Base-by-base conservation (phyloP, 2,329 filamentous ascomycete species). In the Sporothrix curviconia region DNA sequence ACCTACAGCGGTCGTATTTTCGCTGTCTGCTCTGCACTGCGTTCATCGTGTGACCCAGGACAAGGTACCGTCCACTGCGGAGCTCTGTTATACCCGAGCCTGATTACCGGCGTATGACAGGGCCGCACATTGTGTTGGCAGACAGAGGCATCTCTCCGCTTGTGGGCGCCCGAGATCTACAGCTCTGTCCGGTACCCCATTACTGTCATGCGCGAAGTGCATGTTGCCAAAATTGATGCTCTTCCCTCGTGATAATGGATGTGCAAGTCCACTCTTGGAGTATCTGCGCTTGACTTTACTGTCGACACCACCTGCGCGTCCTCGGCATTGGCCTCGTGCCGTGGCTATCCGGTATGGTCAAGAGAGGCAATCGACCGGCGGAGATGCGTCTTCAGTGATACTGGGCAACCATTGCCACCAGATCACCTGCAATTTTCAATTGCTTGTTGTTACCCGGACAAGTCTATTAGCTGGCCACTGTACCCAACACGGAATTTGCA, bases 81-180 rank as follows among this genome's bases (percentile, higher is more conserved):
- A n/a, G n/a, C n/a, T n/a, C n/a, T n/a, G n/a, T n/a, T n/a, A n/a
- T n/a, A n/a, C n/a, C n/a, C n/a, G n/a, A n/a, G n/a, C n/a, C n/a
- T n/a, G n/a, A n/a, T n/a, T 28, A 25, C 32, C n/a, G 15, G 25
- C 32, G 11, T 64, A 66, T 58, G 47, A 66, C 60, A 59, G 63
- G 11, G 59, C 62, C n/a, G 60, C 59, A n/a, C 61, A 61, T 50
- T 66, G 64, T 62, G 61, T 14, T 64, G 64, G 49, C 64, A 66
- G 57, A 65, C 64, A 1, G 63, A 66, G 44, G 62, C 63, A 1
- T 60, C 64, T 9, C 62, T 66, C 5, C 64, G 62, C n/a, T 60
- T 66, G 9, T 66, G 64, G 64, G 64, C 64, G 15, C 64, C 64
- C 30, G 64, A 66, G 59, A 65, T 66, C 47, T 66, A 66, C 61